Percentiles rank a stretch among this genome's conserved stretches.
phyloP scores from a whole-genome alignment of 495 filamentous ascomycete genomes.

The Trichoderma erinaceum region DNA sequence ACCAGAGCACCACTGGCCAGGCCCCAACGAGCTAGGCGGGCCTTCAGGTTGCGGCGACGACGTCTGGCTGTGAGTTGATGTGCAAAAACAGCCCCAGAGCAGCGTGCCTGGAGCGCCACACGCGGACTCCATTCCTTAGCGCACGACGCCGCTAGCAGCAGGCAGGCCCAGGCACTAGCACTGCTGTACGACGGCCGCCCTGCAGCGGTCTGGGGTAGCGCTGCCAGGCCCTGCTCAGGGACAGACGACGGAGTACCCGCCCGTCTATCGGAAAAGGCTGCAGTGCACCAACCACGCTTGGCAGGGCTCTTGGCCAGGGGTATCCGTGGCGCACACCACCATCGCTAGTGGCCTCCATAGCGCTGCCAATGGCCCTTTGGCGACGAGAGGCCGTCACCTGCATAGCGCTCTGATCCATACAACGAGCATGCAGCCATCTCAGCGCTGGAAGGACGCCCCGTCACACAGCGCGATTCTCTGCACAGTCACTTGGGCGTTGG shows the following conservation, averaged over 20 bases:
- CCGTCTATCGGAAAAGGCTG: constrained; percentile 13
- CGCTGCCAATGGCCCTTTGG: not conserved
- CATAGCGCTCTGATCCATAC: not conserved
- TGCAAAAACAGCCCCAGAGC: not conserved
- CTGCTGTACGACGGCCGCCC: constrained; percentile 2
- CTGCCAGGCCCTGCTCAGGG: constrained; percentile 12
- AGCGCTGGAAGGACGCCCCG: not conserved
- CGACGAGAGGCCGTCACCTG: not conserved
- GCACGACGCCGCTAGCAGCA: not conserved
- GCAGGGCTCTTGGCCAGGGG: not conserved
- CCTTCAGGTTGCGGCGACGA: constrained; percentile 3
- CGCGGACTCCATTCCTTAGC: not conserved
- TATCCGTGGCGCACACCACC: not conserved
- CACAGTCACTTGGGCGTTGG: not conserved
- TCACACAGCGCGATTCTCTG: not conserved
- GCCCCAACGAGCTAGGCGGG: not conserved
- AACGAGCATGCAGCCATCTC: not conserved
- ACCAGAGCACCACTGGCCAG: not conserved
- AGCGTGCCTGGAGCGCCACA: not conserved
- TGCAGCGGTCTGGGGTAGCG: constrained; percentile 12
- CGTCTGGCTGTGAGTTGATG: not conserved
- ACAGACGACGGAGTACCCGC: constrained; percentile 10
- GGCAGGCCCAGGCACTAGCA: not conserved
- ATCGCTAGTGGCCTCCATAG: constrained; percentile 1
- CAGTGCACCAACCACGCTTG: not conserved